Conservation (phyloP, 345 rosid species). For the Passiflora organensis region DNA sequence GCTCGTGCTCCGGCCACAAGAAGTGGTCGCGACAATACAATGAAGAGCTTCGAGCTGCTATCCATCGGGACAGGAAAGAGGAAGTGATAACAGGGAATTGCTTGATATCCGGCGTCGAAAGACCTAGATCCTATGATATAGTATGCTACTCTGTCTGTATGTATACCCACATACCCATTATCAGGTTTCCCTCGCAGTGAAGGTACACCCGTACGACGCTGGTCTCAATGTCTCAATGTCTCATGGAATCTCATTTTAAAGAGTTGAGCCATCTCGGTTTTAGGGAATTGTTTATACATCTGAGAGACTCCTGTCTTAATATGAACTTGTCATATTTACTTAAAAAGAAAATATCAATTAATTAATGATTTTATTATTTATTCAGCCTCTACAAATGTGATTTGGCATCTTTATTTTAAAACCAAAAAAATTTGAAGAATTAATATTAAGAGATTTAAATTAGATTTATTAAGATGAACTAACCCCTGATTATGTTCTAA, state of each 20-base stretch:
- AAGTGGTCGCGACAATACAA: slow-evolving; percentile 44
- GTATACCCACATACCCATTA: too few relatives aligned
- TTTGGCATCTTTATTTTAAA: too few relatives aligned
- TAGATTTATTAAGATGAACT: too few relatives aligned
- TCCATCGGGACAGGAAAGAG: slow-evolving; percentile 46
- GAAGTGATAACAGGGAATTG: slow-evolving; percentile 14
- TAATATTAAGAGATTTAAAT: too few relatives aligned
- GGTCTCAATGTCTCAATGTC: not conserved
- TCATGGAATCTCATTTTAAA: not conserved
- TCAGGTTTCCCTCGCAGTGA: slow-evolving; percentile 2
- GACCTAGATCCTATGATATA: slow-evolving; percentile 1
- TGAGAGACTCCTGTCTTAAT: slow-evolving; percentile 26
- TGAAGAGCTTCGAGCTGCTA: slow-evolving; percentile 62
- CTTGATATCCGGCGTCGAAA: slow-evolving; percentile 11
- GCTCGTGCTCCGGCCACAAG: slow-evolving; percentile 43
- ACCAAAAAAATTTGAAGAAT: too few relatives aligned
- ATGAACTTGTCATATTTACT: not conserved
- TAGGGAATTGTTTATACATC: slow-evolving; percentile 33
- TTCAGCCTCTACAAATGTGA: not conserved
- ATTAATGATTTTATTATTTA: not conserved
- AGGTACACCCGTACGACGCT: not conserved
- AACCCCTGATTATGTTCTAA: too few relatives aligned
- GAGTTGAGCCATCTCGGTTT: slow-evolving; percentile 10
- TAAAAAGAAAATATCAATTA: not conserved
- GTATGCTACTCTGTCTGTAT: slow-evolving; percentile 17